Conservation (phyloP, 75 land plant genomes). For the Larix kaempferi region DNA sequence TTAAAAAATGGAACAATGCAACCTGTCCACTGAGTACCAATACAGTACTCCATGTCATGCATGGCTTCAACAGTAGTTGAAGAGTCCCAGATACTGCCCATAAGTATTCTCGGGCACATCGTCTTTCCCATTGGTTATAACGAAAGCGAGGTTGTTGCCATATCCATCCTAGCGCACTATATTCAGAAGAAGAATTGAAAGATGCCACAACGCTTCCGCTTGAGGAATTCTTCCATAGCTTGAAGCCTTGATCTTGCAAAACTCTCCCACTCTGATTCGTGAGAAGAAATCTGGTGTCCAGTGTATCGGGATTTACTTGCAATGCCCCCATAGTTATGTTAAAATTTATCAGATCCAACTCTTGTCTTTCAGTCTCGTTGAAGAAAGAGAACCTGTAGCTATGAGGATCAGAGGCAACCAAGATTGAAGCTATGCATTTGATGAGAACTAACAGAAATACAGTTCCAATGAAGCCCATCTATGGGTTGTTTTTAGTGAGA, state of each 20-base stretch:
- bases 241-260: neutral
- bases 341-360: too few relatives aligned
- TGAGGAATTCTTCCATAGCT: conserved; percentile 5
- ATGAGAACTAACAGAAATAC: too few relatives aligned
- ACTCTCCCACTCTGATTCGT: conserved; percentile 15
- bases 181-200: conserved; percentile 49
- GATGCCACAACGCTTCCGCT: conserved; percentile 14
- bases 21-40: too few relatives aligned
- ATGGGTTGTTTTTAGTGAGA: too few relatives aligned
- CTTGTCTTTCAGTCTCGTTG: too few relatives aligned
- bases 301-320: conserved; percentile 12
- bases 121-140: conserved; percentile 11
- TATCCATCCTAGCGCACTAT: conserved; percentile 5
- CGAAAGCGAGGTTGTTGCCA: conserved; percentile 51
- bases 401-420: too few relatives aligned
- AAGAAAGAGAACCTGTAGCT: too few relatives aligned
- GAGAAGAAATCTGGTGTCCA: neutral
- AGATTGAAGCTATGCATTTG: too few relatives aligned
- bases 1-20: too few relatives aligned
- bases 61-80: too few relatives aligned
- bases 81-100: conserved; percentile 48
- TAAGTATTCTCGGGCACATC: conserved; percentile 19
- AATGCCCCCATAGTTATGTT: conserved; percentile 7
- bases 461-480: too few relatives aligned
- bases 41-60: too few relatives aligned